These are phyloP conservation scores for Candolleomyces aberdarensis DNA, from an alignment of 768 basidiomycete species.

Conservation along the genomic window DNA sequence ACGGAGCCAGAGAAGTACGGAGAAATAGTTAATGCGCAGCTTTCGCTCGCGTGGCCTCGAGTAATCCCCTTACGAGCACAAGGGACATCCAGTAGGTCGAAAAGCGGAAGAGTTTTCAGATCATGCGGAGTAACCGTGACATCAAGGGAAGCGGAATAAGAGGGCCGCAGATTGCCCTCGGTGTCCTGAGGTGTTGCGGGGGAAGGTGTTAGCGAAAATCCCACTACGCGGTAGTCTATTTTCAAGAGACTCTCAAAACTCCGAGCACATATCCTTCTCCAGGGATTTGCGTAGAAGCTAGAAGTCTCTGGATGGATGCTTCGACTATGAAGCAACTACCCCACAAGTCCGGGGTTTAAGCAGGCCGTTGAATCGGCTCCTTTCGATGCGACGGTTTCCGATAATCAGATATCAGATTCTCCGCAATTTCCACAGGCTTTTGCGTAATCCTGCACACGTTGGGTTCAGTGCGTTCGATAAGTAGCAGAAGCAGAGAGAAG, in stretches of 20 bases:
- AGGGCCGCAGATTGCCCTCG: too few species aligned
- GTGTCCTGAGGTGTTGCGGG: too few species aligned
- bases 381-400: background rate
- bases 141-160: background rate
- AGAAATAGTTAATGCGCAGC: background rate
- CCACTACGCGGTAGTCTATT: background rate
- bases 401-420: background rate
- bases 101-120: conserved; percentile 3
- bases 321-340: background rate
- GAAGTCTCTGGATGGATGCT: too few species aligned
- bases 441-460: background rate
- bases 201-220: background rate
- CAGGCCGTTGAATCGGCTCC: background rate
- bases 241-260: background rate
- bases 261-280: too few species aligned
- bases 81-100: background rate
- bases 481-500: background rate
- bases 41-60: conserved; percentile 1
- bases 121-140: conserved; percentile 1
- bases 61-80: background rate
- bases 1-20: background rate
- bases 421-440: background rate
- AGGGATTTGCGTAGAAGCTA: too few species aligned
- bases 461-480: too few species aligned
- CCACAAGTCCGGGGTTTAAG: background rate